A percentile compares a stretch with the other conserved stretches of the same genome.
Evolutionary conservation across 2,329 filamentous ascomycete species (phyloP).

Genomic region (Verticillium albo-atrum): DNA sequence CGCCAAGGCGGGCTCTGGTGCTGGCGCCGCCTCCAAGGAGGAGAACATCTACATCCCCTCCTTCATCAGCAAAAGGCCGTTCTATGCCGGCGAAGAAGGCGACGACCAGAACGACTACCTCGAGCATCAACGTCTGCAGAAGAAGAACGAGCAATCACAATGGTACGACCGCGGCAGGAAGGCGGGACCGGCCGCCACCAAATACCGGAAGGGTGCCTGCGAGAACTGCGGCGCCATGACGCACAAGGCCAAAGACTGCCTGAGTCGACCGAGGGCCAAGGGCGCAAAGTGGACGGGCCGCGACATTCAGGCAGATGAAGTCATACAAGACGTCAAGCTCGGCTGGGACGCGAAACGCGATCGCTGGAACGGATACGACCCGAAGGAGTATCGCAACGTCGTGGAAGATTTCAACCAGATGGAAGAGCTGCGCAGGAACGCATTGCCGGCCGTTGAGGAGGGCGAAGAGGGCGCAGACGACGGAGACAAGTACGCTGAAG

Average conservation of each 20-base stretch:
- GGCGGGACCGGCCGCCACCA: constrained; percentile 81
- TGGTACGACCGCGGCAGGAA: constrained; percentile 93
- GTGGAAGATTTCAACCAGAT: constrained; percentile 85
- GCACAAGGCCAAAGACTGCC: constrained; percentile 91
- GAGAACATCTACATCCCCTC: constrained; percentile 98
- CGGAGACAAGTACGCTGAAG: constrained; percentile 80
- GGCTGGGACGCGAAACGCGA: constrained; percentile 98
- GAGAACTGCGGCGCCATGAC: constrained; percentile 98
- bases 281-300: constrained; percentile 90
- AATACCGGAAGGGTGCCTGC: constrained; percentile 95
- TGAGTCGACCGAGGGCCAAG: constrained; percentile 81
- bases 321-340: constrained; percentile 77
- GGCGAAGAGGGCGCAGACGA: constrained; percentile 49
- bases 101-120: constrained; percentile 76
- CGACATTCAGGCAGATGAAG: constrained; percentile 90
- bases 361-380: constrained; percentile 97
- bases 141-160: constrained; percentile 69
- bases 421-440: constrained; percentile 65
- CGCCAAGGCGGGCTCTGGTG: constrained; percentile 19
- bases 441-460: constrained; percentile 40
- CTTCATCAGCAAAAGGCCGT: constrained; percentile 97
- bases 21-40: constrained; percentile 59
- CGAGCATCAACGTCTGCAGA: constrained; percentile 87
- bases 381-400: constrained; percentile 79
- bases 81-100: constrained; percentile 81